Evolutionary conservation across 2,329 filamentous ascomycete species (phyloP), one percentile per base, ranked within the genome.

Genomic region (Penicillium capsulatum): DNA sequence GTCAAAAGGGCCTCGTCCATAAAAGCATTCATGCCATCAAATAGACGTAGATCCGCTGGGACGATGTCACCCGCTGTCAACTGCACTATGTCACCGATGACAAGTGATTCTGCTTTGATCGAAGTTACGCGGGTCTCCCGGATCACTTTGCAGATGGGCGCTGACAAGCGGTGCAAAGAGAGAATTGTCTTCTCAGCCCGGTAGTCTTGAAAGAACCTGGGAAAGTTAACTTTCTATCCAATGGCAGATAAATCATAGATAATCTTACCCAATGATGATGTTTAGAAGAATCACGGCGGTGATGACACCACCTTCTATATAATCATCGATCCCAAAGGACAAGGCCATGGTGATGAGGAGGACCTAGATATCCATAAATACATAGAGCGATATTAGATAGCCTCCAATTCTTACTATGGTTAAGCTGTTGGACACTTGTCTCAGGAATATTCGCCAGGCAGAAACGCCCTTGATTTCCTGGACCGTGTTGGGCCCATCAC

Each of bases 401-500:
- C 11, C 16, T 34, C 36, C 34, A 40, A 30, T 28, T 58, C 67
- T 54, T 65, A 74, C 81, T 60, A 84, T 73, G 49, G 83, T 87
- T 66, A 87, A 71, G 69, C 82, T 84, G 69, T 87, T 87, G 51
- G 83, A 84, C 54, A 86, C 76, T 70, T 87, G 83, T 60, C 82
- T 83, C 67, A 87, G 66, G 68, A 87, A 75, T 69, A 87, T 84
- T 69, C 83, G 78, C 79, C 81, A 85, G 66, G 83, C 58, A 65
- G 83, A 86, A 68, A 83, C 68, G 65, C 81, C 79, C 68, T 82
- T 79, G 71, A 81, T 78, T 67, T 79, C 78, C 66, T 83, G 78
- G 70, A 87, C 77, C 61, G 75, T 76, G 70, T 88, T 88, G 54
- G 77, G 74, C 53, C 83, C 84, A 75, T 85, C 71, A 60, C 74